phyloP scores from a whole-genome alignment of 2,329 filamentous ascomycete species.

The Escovopsis sp. region DNA sequence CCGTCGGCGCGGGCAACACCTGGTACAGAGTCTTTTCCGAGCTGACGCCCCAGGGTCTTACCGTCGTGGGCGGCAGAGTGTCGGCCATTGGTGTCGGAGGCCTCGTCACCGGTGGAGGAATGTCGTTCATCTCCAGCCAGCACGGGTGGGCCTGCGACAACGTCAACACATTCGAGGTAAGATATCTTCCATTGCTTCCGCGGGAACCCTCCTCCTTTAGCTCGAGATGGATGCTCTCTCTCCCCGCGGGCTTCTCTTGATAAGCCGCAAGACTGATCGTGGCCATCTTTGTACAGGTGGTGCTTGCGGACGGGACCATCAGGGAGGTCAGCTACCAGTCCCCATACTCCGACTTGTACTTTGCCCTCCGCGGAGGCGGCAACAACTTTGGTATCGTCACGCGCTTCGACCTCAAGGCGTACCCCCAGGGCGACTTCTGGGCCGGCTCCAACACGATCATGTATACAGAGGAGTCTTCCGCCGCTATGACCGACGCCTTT shows the following conservation, averaged over 20 bases:
- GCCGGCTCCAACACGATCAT: constrained; percentile 20
- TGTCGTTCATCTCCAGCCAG: constrained; percentile 6
- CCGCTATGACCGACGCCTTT: constrained; percentile 11
- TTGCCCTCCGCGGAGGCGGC: constrained; percentile 3
- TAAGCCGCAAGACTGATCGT: too few relatives aligned
- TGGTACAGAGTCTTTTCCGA: constrained; percentile 25
- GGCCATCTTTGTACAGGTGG: neutral
- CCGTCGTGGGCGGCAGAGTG: constrained; percentile 25
- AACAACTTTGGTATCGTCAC: constrained; percentile 14
- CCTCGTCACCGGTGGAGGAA: constrained; percentile 8
- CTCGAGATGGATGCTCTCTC: too few relatives aligned
- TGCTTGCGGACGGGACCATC: constrained; percentile 4
- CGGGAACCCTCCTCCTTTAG: too few relatives aligned
- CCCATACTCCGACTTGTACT: constrained; percentile 1
- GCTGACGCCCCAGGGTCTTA: constrained; percentile 17
- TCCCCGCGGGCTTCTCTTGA: too few relatives aligned
- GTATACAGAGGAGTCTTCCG: constrained; percentile 12
- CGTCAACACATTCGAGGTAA: constrained; percentile 1
- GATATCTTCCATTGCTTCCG: neutral
- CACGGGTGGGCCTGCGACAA: constrained; percentile 7
- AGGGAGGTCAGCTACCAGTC: neutral
- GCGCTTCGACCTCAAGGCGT: constrained; percentile 20
- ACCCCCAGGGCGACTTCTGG: constrained; percentile 23
- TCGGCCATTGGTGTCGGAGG: constrained; percentile 22
- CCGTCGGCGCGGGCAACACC: constrained; percentile 22